These are phyloP conservation scores for Clathrus columnatus DNA, from an alignment of 768 basidiomycete genomes.

Conservation along the genomic window DNA sequence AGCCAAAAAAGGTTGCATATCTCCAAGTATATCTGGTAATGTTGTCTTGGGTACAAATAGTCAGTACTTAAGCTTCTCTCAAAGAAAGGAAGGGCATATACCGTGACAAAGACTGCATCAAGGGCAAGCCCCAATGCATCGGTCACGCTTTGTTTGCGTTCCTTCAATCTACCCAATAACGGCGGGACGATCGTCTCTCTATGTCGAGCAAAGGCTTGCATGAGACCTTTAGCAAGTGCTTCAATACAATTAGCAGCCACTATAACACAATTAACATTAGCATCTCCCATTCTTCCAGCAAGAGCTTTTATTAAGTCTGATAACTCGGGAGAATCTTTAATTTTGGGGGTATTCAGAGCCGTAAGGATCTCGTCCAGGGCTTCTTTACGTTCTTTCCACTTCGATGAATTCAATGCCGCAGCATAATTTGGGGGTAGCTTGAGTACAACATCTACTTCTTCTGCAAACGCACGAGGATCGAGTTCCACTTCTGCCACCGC, in stretches of 20 bases:
- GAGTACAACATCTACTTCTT: slow-evolving; percentile 69
- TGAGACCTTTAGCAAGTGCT: slow-evolving; percentile 75
- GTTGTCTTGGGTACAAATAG: slow-evolving; percentile 44
- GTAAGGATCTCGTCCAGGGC: slow-evolving; percentile 75
- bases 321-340: slow-evolving; percentile 74
- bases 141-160: slow-evolving; percentile 83
- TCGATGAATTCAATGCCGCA: slow-evolving; percentile 71
- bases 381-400: slow-evolving; percentile 98
- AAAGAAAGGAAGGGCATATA: slow-evolving; percentile 31
- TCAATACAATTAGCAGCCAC: slow-evolving; percentile 80
- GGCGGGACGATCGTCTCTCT: slow-evolving; percentile 62
- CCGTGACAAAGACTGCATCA: slow-evolving; percentile 81
- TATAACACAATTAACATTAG: slow-evolving; percentile 93
- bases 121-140: slow-evolving; percentile 82
- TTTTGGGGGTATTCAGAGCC: slow-evolving; percentile 61
- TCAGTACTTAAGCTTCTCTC: slow-evolving; percentile 10
- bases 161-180: slow-evolving; percentile 86
- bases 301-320: slow-evolving; percentile 69
- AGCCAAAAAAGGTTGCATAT: slow-evolving; percentile 65
- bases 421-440: slow-evolving; percentile 73
- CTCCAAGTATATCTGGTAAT: slow-evolving; percentile 73
- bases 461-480: slow-evolving; percentile 74
- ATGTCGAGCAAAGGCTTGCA: slow-evolving; percentile 63
- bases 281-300: slow-evolving; percentile 78
- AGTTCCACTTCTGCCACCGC: slow-evolving; percentile 48